Percentiles rank a stretch among this genome's conserved stretches.
Evolutionary conservation across 495 filamentous ascomycete species (phyloP).

Genomic region (Darksidea phi): DNA sequence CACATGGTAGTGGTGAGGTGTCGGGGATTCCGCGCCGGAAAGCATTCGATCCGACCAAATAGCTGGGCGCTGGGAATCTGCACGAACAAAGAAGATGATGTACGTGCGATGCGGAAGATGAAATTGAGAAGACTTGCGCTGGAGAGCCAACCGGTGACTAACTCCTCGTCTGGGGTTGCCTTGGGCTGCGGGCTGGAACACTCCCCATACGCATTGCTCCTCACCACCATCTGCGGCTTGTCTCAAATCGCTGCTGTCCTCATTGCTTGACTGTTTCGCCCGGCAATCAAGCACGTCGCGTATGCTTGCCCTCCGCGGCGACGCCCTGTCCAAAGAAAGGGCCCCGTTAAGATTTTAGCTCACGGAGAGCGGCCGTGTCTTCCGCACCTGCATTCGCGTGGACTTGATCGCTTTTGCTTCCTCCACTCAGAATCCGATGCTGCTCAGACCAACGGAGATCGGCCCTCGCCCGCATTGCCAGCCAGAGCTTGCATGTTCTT

Average conservation of each 20-base stretch:
- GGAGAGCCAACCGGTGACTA: background rate
- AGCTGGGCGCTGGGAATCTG: slow-evolving; percentile 6
- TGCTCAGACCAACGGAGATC: background rate
- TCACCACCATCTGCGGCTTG: slow-evolving; percentile 11
- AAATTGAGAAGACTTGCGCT: slow-evolving; percentile 4
- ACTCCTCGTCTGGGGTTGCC: background rate
- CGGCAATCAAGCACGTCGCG: slow-evolving; percentile 10
- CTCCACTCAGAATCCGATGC: background rate
- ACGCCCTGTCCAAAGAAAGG: background rate
- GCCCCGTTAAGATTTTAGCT: background rate
- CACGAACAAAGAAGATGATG: background rate
- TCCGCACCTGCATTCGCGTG: slow-evolving; percentile 14
- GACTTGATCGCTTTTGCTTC: background rate
- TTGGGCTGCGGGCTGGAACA: background rate
- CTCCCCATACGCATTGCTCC: slow-evolving; percentile 12
- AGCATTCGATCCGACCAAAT: slow-evolving; percentile 12
- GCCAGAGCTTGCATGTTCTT: background rate
- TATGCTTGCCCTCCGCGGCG: background rate
- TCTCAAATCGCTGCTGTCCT: background rate
- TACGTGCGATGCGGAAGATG: slow-evolving; percentile 15
- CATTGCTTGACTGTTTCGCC: slow-evolving; percentile 13
- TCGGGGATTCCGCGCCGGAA: slow-evolving; percentile 30
- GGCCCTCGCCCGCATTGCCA: background rate
- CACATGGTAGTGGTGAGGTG: slow-evolving; percentile 16
- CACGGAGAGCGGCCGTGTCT: slow-evolving; percentile 5